Conservation (phyloP, 1,284 basidiomycete genomes). For the Fomitiporia mediterranea region DNA sequence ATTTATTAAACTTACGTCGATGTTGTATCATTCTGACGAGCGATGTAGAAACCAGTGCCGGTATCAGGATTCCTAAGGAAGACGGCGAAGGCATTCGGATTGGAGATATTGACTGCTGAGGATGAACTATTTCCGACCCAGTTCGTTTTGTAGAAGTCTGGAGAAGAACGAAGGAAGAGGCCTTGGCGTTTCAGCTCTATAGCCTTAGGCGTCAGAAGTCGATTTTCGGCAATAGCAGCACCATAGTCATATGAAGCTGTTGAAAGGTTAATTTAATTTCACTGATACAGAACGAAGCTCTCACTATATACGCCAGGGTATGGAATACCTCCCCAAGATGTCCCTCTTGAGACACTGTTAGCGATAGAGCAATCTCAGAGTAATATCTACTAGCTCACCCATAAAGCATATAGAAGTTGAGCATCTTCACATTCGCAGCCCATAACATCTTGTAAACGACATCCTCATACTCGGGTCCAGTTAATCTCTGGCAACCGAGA, state of each 20-base stretch:
- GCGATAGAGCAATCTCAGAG: neutral
- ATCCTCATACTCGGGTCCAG: conserved; percentile 27
- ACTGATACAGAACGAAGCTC: conserved; percentile 27
- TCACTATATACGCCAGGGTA: conserved; percentile 29
- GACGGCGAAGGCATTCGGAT: conserved; percentile 53
- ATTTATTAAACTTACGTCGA: conserved; percentile 46
- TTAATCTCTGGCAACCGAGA: conserved; percentile 28
- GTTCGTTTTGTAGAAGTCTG: conserved; percentile 72
- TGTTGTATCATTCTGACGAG: conserved; percentile 60
- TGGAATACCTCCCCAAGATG: conserved; percentile 31
- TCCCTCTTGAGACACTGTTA: conserved; percentile 30
- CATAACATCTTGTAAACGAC: conserved; percentile 29
- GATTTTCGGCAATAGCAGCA: conserved; percentile 45
- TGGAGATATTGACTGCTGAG: conserved; percentile 44
- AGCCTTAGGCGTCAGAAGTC: conserved; percentile 61
- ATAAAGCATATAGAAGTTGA: conserved; percentile 31
- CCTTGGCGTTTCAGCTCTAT: conserved; percentile 72
- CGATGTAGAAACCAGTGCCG: conserved; percentile 61
- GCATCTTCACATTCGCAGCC: conserved; percentile 29
- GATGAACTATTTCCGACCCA: conserved; percentile 55
- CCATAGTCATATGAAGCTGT: conserved; percentile 28
- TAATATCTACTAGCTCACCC: conserved; percentile 32
- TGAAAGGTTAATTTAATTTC: conserved; percentile 27
- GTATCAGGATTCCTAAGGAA: conserved; percentile 65
- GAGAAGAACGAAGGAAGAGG: conserved; percentile 69